A percentile compares a stretch with the other conserved stretches of the same genome.
Evolutionary conservation across 2,329 filamentous ascomycete species (phyloP).

Genomic region (Cytospora leucostoma): DNA sequence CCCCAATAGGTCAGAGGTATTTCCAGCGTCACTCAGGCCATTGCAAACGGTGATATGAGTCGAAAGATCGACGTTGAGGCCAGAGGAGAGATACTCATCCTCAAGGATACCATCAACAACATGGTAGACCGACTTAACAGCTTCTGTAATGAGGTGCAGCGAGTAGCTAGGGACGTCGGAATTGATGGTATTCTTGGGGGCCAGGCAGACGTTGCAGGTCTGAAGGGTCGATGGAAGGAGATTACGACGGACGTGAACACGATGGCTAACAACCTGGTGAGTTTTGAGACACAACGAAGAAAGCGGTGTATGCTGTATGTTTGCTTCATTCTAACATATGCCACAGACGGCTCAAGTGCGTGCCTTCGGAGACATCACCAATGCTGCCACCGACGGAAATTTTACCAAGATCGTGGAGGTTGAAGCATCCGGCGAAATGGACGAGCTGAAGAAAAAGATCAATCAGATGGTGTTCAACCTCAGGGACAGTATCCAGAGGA

Average conservation of each 20-base stretch:
- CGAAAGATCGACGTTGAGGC: slow-evolving; percentile 95
- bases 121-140: slow-evolving; percentile 95
- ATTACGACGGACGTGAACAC: slow-evolving; percentile 97
- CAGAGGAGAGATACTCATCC: slow-evolving; percentile 87
- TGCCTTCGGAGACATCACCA: slow-evolving; percentile 98
- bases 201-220: slow-evolving; percentile 89
- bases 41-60: slow-evolving; percentile 93
- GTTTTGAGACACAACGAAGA: slow-evolving; percentile 29
- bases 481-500: slow-evolving; percentile 93
- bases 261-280: slow-evolving; percentile 71
- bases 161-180: slow-evolving; percentile 93
- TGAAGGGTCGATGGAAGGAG: slow-evolving; percentile 95
- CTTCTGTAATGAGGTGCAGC: slow-evolving; percentile 94
- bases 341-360: slow-evolving; percentile 90
- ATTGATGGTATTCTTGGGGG: slow-evolving; percentile 99
- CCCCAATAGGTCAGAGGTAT: slow-evolving; percentile 75
- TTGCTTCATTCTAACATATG: slow-evolving; percentile 35
- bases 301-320: neutral
- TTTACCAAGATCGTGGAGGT: slow-evolving; percentile 97
- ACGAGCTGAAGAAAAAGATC: slow-evolving; percentile 98
- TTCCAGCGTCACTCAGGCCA: slow-evolving; percentile 90
- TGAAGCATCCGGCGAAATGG: slow-evolving; percentile 97
- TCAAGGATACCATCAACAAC: slow-evolving; percentile 98
- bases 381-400: slow-evolving; percentile 93
- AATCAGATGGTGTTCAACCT: slow-evolving; percentile 99